Evolutionary conservation across 139 green algal species (phyloP), one percentile per base, ranked within the genome.

Genomic region (Zygnema cylindricum): DNA sequence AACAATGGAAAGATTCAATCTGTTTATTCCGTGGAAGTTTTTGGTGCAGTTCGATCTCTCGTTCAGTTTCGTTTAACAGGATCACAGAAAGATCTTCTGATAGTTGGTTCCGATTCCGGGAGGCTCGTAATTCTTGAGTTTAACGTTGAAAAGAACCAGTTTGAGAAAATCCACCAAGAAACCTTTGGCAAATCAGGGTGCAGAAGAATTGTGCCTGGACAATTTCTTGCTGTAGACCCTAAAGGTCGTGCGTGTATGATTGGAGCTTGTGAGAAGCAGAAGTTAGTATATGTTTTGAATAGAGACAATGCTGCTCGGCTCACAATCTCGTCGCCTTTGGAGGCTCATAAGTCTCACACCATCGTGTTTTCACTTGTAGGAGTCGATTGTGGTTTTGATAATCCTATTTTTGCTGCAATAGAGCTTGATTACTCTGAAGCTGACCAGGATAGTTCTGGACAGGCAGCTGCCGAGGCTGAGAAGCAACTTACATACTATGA

Each of bases 251-350:
- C 98, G 21, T 95, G 94, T 92, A 97, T 99, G 94, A 95, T 99
- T 55, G 97, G 87, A 0, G 96, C 96, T 0, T 71, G 97, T 3
- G 98, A 99, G 91, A 99, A 98, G 95, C 94, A 98, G 92, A 99
- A 99, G 93, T 95, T 99, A 54, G 97, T 99, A 57, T 99, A 99
- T 90, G 96, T 99, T 32, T 92, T 99, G 16, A 99, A 99, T 92
- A 87, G 98, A 1, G 98, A 99, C 93, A 94, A 89, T 23, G 93
- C 95, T n/a, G 96, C 96, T 35, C 97, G 97, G 75, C 93, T 99
- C 42, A 99, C 98, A 36, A 99, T 99, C 89, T 98, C 95, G 1
- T 98, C 94, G 0, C 97, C 98, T 0, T 94, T 99, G 35, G 97
- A 99, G 40, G 97, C 97, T 0, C 97, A 99, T 94, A 98, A 99